Conservation (phyloP, 768 basidiomycete genomes). For the Termitomyces sp. region DNA sequence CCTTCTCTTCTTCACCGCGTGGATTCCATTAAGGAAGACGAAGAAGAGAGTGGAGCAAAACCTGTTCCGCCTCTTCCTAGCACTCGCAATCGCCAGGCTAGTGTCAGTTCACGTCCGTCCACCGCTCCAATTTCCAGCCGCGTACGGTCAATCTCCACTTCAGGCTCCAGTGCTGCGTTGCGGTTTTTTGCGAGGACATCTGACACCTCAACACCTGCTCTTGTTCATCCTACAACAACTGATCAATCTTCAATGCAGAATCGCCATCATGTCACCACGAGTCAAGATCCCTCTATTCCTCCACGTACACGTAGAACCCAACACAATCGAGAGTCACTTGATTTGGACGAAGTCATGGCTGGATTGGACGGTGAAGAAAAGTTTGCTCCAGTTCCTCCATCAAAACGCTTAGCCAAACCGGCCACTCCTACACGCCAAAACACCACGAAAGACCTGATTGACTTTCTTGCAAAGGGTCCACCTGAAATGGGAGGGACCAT, state of each 20-base stretch:
- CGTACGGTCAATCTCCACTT: conserved; percentile 39
- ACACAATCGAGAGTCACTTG: conserved; percentile 62
- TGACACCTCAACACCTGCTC: conserved; percentile 28
- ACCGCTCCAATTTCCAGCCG: conserved; percentile 29
- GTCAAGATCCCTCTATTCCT: conserved; percentile 36
- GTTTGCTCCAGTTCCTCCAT: conserved; percentile 7
- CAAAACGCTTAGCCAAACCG: conserved; percentile 18
- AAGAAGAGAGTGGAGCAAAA: conserved; percentile 44
- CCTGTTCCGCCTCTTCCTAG: conserved; percentile 14
- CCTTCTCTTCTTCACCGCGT: conserved; percentile 47
- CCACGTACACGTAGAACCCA: conserved; percentile 49
- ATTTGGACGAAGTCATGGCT: conserved; percentile 73
- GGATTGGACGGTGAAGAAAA: conserved; percentile 61
- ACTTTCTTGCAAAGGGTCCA: conserved; percentile 53
- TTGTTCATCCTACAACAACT: conserved; percentile 22
- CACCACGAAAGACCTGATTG: conserved; percentile 53
- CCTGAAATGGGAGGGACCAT: conserved; percentile 57
- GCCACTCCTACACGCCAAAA: conserved; percentile 19
- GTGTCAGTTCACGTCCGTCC: conserved; percentile 38
- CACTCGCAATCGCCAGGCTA: conserved; percentile 42
- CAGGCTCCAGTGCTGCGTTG: conserved; percentile 22
- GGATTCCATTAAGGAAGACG: conserved; percentile 66
- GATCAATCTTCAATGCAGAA: conserved; percentile 27
- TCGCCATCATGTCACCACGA: conserved; percentile 18
- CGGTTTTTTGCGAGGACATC: conserved; percentile 23